A percentile compares a stretch with the other conserved stretches of the same genome.
phyloP scores from a whole-genome alignment of 176 grass and related monocot genomes.

The Cymbopogon citratus region DNA sequence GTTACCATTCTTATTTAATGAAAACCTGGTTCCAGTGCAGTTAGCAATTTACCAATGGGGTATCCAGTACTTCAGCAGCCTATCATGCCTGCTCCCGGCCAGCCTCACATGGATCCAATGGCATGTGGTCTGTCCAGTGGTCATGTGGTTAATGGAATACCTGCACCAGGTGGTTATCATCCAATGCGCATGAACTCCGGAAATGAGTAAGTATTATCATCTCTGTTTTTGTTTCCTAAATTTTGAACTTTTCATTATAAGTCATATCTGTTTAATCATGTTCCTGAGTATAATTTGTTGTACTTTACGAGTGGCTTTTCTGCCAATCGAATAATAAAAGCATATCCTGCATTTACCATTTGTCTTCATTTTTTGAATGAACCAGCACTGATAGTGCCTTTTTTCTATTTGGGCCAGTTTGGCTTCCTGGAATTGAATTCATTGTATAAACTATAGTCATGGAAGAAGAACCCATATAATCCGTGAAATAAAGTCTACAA shows the following conservation, averaged over 20 bases:
- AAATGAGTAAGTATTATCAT: conserved; percentile 75
- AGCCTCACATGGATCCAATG: conserved; percentile 70
- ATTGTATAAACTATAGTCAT: too few species aligned
- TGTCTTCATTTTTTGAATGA: background rate
- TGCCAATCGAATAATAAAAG: conserved; percentile 8
- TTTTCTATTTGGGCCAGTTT: too few species aligned
- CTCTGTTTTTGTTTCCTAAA: background rate
- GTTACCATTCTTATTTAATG: conserved; percentile 48
- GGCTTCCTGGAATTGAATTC: too few species aligned
- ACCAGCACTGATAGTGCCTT: background rate
- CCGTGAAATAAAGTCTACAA: too few species aligned
- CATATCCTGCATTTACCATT: background rate
- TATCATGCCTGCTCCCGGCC: conserved; percentile 60
- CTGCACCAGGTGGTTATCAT: conserved; percentile 71
- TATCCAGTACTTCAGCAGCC: conserved; percentile 92
- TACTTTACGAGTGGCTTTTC: background rate
- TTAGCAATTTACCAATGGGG: conserved; percentile 91
- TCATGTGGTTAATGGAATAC: conserved; percentile 91
- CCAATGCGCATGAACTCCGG: conserved; percentile 80
- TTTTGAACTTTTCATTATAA: background rate
- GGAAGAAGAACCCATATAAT: too few species aligned
- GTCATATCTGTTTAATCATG: conserved; percentile 4
- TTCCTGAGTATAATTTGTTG: background rate
- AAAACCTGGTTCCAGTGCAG: conserved; percentile 63
- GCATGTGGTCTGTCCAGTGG: conserved; percentile 62